Base-by-base conservation (phyloP, 1,284 basidiomycete genomes). In the Fistulinella cinereoalba region DNA sequence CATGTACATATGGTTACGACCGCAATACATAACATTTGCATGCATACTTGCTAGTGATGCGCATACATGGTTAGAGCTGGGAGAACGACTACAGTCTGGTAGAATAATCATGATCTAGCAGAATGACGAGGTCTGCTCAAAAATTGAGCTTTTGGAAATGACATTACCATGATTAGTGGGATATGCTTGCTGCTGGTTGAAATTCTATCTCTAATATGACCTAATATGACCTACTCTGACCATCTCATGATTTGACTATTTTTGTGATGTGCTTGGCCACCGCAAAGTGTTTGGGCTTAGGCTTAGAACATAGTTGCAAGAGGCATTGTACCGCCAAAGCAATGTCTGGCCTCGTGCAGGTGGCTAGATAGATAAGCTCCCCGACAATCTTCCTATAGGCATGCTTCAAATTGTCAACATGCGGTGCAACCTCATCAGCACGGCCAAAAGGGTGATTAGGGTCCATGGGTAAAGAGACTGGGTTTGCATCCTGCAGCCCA, bases 391-490 rank as follows among this genome's bases (percentile, higher is more conserved):
- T 54, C 0, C 10, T 2, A 8, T 44, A 54, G 0, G n/a, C 19
- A 3, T 13, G 16, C 1, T 37, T 5, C 0, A 52, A 16, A 25
- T 43, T 13, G 0, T 13, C 6, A 1, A 52, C 12, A 0, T 41
- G 11, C 1, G 28, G 48, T 11, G 23, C 25, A 0, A 21, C 5
- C 1, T 43, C 8, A 10, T 6, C 25, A 12, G 7, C n/a, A 0
- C 10, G 4, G 1, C 43, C 45, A 9, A 49, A 54, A 0, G 37
- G 48, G 11, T 27, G 19, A 3, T 41, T 43, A 0, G 43, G 45
- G 12, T 56, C 49, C 44, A 56, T 51, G 0, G 41, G 51, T 0
- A 49, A 4, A 0, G 24, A 37, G 0, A 55, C 34, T 1, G 39
- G 18, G 8, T 56, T 48, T 1, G 32, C 34, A 1, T 48, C 28